These are phyloP conservation scores for Podospora tetraspora DNA, from an alignment of 495 filamentous ascomycete genomes.

Conservation along the genomic window DNA sequence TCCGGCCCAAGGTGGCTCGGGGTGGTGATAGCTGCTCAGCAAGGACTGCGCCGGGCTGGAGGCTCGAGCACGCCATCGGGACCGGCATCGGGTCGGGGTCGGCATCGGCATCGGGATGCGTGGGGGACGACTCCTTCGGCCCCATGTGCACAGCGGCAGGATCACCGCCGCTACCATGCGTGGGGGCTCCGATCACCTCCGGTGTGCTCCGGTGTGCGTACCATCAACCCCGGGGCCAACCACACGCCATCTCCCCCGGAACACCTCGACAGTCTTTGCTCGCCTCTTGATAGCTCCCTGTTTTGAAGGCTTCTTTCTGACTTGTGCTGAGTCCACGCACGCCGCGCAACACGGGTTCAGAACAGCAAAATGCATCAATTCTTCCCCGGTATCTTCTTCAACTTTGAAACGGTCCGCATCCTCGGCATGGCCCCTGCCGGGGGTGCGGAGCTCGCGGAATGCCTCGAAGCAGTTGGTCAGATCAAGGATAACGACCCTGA, in stretches of 20 bases:
- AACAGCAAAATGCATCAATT: constrained; percentile 11
- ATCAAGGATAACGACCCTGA: constrained; percentile 39
- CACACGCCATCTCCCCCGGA: not conserved
- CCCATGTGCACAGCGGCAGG: not conserved
- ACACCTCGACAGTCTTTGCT: not conserved
- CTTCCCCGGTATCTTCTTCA: constrained; percentile 32
- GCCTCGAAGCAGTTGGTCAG: constrained; percentile 32
- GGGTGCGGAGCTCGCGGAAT: constrained; percentile 42
- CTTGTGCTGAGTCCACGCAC: not conserved
- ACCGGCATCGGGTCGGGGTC: not conserved
- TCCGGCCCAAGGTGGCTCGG: not conserved
- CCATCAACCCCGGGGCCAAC: not conserved
- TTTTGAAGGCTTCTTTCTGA: not conserved
- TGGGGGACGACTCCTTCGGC: not conserved
- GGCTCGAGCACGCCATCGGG: not conserved
- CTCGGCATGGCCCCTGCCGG: constrained; percentile 33
- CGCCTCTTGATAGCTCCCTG: not conserved
- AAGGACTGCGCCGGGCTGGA: not conserved
- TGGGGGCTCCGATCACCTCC: not conserved
- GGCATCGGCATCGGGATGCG: constrained; percentile 2
- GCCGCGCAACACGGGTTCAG: not conserved
- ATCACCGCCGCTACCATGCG: not conserved
- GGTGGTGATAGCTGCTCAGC: not conserved
- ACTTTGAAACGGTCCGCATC: constrained; percentile 45
- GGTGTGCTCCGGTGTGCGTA: not conserved